Conservation (phyloP, 495 filamentous ascomycete species). For the Lophiostoma macrostomum region DNA sequence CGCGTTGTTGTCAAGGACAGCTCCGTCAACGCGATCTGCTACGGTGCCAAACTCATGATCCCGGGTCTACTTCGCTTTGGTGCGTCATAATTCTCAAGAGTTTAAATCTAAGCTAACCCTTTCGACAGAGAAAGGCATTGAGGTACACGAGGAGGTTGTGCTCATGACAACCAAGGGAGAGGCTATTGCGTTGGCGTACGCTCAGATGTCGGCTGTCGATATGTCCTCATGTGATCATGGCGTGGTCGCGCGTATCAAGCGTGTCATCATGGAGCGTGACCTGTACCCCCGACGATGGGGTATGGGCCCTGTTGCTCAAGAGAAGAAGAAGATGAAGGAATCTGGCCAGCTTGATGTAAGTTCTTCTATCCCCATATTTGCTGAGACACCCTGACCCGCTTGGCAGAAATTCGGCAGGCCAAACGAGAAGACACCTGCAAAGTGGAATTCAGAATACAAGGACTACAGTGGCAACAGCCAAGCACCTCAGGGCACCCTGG, state of each 20-base stretch:
- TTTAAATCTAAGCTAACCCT: constrained; percentile 1
- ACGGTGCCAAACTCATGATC: constrained; percentile 97
- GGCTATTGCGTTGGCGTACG: constrained; percentile 91
- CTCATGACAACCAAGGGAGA: constrained; percentile 98
- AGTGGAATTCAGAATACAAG: constrained; percentile 87
- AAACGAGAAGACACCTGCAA: constrained; percentile 86
- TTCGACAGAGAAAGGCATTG: constrained; percentile 70
- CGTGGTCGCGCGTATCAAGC: constrained; percentile 94
- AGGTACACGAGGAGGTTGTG: constrained; percentile 88
- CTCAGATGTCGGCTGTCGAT: constrained; percentile 92
- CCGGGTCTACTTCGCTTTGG: constrained; percentile 88
- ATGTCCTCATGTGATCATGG: constrained; percentile 92
- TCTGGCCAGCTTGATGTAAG: constrained; percentile 88
- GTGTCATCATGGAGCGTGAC: constrained; percentile 98
- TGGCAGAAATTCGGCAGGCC: constrained; percentile 76
- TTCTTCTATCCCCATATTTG: constrained; percentile 14
- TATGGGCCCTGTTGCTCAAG: constrained; percentile 78
- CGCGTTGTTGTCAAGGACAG: constrained; percentile 97
- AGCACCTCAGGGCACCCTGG: constrained; percentile 36
- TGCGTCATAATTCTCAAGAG: constrained; percentile 41
- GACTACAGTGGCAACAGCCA: constrained; percentile 63
- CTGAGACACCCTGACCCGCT: constrained; percentile 22
- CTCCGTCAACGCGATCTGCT: constrained; percentile 92
- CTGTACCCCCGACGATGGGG: constrained; percentile 95
- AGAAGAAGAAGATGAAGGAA: constrained; percentile 99